A percentile compares a stretch with the other conserved stretches of the same genome.
Conservation (phyloP, 352 stramenopile species). For the Globisporangium solare region DNA sequence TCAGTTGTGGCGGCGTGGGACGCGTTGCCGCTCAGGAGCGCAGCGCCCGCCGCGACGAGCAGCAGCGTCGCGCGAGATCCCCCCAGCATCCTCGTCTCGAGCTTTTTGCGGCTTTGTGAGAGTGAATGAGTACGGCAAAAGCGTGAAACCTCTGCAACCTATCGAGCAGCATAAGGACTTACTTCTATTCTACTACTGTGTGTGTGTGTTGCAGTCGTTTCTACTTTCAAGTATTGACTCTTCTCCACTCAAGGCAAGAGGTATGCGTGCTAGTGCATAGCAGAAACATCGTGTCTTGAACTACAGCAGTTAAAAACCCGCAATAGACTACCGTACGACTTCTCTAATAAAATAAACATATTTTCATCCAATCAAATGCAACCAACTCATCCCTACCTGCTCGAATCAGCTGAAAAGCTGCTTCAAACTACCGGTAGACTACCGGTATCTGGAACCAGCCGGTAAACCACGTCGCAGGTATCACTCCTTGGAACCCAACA, state of each 20-base stretch:
- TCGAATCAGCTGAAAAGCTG: not conserved
- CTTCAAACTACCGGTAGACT: not conserved
- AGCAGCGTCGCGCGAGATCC: constrained; percentile 10
- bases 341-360: too few relatives aligned
- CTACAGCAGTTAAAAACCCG: too few relatives aligned
- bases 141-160: not conserved
- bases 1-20: constrained; percentile 9
- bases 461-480: not conserved
- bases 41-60: not conserved
- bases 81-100: not conserved
- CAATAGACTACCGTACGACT: too few relatives aligned
- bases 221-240: not conserved
- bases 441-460: too few relatives aligned
- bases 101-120: not conserved
- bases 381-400: not conserved
- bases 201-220: not conserved
- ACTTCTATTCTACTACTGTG: too few relatives aligned
- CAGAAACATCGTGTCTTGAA: too few relatives aligned
- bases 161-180: not conserved
- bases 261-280: too few relatives aligned
- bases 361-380: not conserved
- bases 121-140: not conserved
- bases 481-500: not conserved
- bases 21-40: constrained; percentile 1
- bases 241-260: too few relatives aligned